Base-by-base conservation (phyloP, 2,329 filamentous ascomycete species). In the Arthrobotrys conoides region DNA sequence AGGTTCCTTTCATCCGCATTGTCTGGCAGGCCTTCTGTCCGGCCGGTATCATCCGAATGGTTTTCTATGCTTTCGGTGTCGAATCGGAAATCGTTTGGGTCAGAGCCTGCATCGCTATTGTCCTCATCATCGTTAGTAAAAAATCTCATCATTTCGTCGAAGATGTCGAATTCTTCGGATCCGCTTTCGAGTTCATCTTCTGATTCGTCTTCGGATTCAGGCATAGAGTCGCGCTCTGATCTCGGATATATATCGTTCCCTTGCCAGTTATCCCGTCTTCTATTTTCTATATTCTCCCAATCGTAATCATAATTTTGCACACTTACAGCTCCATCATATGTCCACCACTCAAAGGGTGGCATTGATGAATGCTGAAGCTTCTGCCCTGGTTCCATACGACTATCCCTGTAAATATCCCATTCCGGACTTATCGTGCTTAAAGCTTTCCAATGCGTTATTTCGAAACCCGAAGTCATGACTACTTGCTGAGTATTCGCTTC, bases 401-500 rank as follows among this genome's bases (percentile, higher is more conserved):
- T 3, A 24, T 30, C 24, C 10, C 0, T 2, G 1, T 59, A 20
- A 18, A 66, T 1, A 1, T 27, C 22, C 69, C 69, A 72, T 48
- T 59, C 61, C 0, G 36, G 61, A 36, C 33, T 64, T 1, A 49
- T n/a, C 5, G 20, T 46, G 10, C 14, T 38, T 22, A 66, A 36
- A 5, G 59, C 61, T 16, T 51, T 66, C 69, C 59, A 72, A 51
- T 72, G 69, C 8, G 69, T 72, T 1, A 66, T 49, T 16, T 38
- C 24, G 5, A 22, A 4, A 30, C 65, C 59, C 8, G 49, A 10
- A n/a, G 48, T 14, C 12, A 66, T 44, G 5, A 66, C 18, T n/a
- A 61, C 49, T 22, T 72, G 69, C 30, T 72, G 61, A 2, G 59
- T 59, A 18, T 66, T 38, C 2, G 18, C 33, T 18, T 66, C 49